Base-by-base conservation (phyloP, 1,284 basidiomycete species). In the Agaricales sp. region DNA sequence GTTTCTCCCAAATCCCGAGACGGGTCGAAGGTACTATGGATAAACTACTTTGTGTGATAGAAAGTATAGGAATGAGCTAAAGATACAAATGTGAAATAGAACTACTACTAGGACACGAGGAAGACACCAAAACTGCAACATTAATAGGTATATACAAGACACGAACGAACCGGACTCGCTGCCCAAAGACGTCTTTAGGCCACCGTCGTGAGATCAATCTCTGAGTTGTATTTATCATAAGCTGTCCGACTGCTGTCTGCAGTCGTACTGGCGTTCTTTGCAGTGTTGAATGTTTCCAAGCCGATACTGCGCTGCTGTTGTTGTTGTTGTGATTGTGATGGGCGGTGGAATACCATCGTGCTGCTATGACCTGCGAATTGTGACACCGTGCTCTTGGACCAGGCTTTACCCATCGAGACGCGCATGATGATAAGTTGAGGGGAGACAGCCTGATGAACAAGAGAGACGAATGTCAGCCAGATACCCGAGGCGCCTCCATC, bases 391-490 rank as follows among this genome's bases (percentile, higher is more conserved):
- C 59, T 54, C 38, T 50, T 51, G 2, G 57, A 58, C 63, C 63
- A 67, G 2, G 60, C 65, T 2, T 51, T 46, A 13, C 63, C 60
- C 51, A 60, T 59, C 3, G 64, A 58, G 3, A 65, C 57, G 1
- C 65, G 60, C 4, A 62, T 53, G n/a, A 62, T 62, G 48, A 67
- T 65, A 16, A 65, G 56, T 37, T 63, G 59, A 1, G 64, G 65
- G 1, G 63, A 60, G 1, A 67, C 52, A 23, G 53, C 58, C 64
- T 66, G 50, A 1, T 13, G 3, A 24, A 8, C 21, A 16, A 43
- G 35, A 16, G 37, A n/a, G 39, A 35, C 11, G 4, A 22, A 44
- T 8, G 41, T 19, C 18, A 26, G n/a, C 16, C n/a, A n/a, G n/a
- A n/a, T n/a, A n/a, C n/a, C n/a, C n/a, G n/a, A n/a, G n/a, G n/a